Evolutionary conservation across 257 asterid genomes (phyloP), one percentile per base, ranked within the genome.

Genomic region (Datura wrightii): DNA sequence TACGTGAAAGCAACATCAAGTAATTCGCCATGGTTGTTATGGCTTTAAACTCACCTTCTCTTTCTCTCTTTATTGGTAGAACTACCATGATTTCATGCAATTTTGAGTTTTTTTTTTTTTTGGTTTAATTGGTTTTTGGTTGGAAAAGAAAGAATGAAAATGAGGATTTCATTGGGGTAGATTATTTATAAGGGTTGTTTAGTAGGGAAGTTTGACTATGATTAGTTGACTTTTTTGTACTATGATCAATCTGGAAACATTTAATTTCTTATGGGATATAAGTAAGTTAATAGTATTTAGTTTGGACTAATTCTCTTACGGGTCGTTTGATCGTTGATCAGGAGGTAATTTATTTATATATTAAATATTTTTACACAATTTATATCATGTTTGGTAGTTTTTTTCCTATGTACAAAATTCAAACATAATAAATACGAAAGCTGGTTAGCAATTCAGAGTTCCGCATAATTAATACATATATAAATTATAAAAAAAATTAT

Each of bases 1-100:
- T 69, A 37, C 67, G 70, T 59, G 94, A 91, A 13, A 92, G 54
- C 2, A 89, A 16, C 85, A 91, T 84, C 79, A 92, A 79, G 71
- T 79, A 92, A 60, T 89, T 89, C 5, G 93, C 88, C 89, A 89
- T 86, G 86, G 60, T 66, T 56, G 86, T 87, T 79, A 85, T 53
- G 80, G 31, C 37, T 19, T 65, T 80, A 10, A 13, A 48, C 58
- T 81, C 85, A 16, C 11, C 83, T 83, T 90, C 89, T 83, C 90
- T 79, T 24, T 63, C 71, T 83, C 91, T 89, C 74, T 90, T 90
- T 59, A 42, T 71, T 16, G 63, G 31, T 70, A 67, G 11, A 83
- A 79, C 7, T 55, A 78, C 83, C 83, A 60, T 84, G 41, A 2
- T 19, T 52, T 55, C 4, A 48, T 31, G 14, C 16, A 13, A 42